Evolutionary conservation across 2,329 filamentous ascomycete species (phyloP).

Genomic region (Trichoderma sp.): DNA sequence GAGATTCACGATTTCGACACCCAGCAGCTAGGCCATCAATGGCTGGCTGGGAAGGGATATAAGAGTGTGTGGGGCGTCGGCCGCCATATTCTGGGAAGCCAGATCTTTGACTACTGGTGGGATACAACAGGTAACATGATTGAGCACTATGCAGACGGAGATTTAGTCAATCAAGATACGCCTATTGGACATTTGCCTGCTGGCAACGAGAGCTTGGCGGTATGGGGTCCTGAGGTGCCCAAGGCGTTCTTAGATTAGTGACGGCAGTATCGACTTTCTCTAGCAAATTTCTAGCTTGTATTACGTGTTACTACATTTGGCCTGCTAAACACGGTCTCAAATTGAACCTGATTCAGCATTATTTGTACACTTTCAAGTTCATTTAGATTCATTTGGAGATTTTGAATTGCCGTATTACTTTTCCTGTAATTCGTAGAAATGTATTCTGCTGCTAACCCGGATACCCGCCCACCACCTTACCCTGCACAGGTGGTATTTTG

Average conservation of each 20-base stretch:
- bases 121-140: conserved; percentile 41
- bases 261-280: too few species aligned
- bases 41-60: conserved; percentile 52
- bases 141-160: conserved; percentile 61
- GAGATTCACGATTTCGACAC: conserved; percentile 60
- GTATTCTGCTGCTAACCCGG: too few species aligned
- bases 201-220: conserved; percentile 21
- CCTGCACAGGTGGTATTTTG: too few species aligned
- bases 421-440: background rate
- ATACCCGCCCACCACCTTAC: too few species aligned
- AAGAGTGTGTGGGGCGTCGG: conserved; percentile 60
- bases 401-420: background rate
- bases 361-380: background rate
- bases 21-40: conserved; percentile 58
- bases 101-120: conserved; percentile 61
- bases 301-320: background rate
- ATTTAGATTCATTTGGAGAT: background rate
- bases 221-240: conserved; percentile 26
- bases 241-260: background rate
- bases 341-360: background rate
- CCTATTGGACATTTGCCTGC: conserved; percentile 21
- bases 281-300: too few species aligned
- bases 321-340: background rate
- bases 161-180: conserved; percentile 54
- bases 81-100: conserved; percentile 56